These are phyloP conservation scores for Paraphaeosphaeria sporulosa DNA, from an alignment of 2,329 filamentous ascomycete species.

Conservation along the genomic window DNA sequence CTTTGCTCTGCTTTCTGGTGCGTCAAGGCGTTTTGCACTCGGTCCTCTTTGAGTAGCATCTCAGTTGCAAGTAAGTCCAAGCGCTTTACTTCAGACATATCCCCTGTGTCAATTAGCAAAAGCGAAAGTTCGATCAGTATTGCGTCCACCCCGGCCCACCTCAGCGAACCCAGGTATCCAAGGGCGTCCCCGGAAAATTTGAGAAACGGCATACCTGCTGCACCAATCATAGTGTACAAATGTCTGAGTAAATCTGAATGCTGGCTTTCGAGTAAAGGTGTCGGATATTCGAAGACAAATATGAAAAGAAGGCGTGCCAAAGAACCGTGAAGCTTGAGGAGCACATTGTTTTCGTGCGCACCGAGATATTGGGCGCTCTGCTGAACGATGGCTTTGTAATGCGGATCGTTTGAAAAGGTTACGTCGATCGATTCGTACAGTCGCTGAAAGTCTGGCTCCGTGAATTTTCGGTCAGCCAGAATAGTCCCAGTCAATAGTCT, in stretches of 20 bases:
- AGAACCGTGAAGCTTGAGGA: slow-evolving; percentile 3
- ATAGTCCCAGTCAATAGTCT: slow-evolving; percentile 3
- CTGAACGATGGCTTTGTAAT: slow-evolving; percentile 11
- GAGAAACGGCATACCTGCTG: slow-evolving; percentile 6
- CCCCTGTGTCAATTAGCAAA: slow-evolving; percentile 3
- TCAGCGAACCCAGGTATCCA: background rate
- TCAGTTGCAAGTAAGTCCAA: slow-evolving; percentile 10
- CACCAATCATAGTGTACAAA: slow-evolving; percentile 9
- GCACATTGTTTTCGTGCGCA: background rate
- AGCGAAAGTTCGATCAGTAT: background rate
- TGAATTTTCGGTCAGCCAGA: slow-evolving; percentile 5
- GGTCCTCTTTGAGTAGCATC: slow-evolving; percentile 9
- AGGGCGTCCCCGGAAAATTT: background rate
- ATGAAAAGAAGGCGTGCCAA: slow-evolving; percentile 8
- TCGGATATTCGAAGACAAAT: slow-evolving; percentile 12
- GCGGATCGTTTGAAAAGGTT: slow-evolving; percentile 4
- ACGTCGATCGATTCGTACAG: slow-evolving; percentile 5
- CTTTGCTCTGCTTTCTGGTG: slow-evolving; percentile 4
- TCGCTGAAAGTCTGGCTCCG: background rate
- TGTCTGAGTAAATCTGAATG: slow-evolving; percentile 12
- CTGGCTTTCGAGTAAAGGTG: background rate
- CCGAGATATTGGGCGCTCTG: slow-evolving; percentile 1
- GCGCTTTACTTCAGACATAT: slow-evolving; percentile 12
- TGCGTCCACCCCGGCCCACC: background rate
- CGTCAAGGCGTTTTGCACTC: background rate